Evolutionary conservation across 2,329 filamentous ascomycete genomes (phyloP), one percentile per base, ranked within the genome.

Genomic region (Colletotrichum tropicicola): DNA sequence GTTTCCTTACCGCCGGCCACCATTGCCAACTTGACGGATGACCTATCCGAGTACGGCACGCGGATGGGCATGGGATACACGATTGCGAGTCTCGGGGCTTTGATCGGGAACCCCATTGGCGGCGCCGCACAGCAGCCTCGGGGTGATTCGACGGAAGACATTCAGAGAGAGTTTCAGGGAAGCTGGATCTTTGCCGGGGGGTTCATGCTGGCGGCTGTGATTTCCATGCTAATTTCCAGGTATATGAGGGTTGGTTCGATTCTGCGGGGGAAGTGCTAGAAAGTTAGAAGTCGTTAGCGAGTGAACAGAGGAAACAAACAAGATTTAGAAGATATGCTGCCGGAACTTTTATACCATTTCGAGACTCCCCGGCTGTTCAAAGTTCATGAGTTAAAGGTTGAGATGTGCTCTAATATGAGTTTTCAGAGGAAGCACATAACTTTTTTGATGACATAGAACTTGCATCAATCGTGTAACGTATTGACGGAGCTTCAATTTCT

Each of bases 51-150:
- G 32, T 62, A 53, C 21, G 67, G 56, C 3, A 69, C 67, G 19
- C 39, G 59, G 4, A 30, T 68, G 54, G 67, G 67, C 6, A 69
- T 68, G 68, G 56, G 49, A 12, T 69, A 67, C 21, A 63, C 57
- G 4, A 60, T 69, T 17, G 62, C 62, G 4, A 57, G 49, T 3
- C 4, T 69, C 15, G 67, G 67, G 4, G 51, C 58, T 8, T 37
- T 69, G 41, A 56, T 69, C 5, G 67, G 68, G 3, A 69, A 58
- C 17, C 67, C 67, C 6, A 58, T 68, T 3, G 67, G 47, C 7
- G 68, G 67, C 27, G 54, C 64, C 1, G 58, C 59, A 28, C 59
- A 57, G 30, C 49, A 19, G 30, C 56, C 19, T 39, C 43, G 21
- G 6, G 57, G 57, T 0, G 28, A 45, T n/a, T 19, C 19, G 10